These are phyloP conservation scores for Lagerstroemia speciosa DNA, from an alignment of 345 rosid genomes.

Conservation along the genomic window DNA sequence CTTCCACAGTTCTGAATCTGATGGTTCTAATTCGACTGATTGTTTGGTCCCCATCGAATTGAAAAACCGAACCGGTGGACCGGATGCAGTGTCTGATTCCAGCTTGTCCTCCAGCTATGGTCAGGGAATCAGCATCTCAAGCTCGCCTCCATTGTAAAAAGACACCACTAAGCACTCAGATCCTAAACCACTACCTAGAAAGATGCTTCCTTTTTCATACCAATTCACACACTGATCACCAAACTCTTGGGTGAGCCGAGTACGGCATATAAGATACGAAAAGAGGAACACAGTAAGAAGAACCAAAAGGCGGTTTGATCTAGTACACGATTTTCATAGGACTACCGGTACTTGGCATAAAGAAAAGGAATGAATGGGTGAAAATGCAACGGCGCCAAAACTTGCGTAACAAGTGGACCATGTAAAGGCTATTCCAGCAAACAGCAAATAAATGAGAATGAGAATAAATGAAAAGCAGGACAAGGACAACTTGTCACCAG, in stretches of 20 bases:
- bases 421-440: background rate
- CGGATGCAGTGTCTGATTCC: background rate
- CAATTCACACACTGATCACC: background rate
- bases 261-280: background rate
- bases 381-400: background rate
- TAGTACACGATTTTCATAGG: background rate
- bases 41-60: background rate
- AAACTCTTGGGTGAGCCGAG: background rate
- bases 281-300: background rate
- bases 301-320: background rate
- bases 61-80: background rate
- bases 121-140: too few relatives aligned
- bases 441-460: background rate
- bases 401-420: background rate
- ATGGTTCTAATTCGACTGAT: too few relatives aligned
- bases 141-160: too few relatives aligned
- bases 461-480: background rate
- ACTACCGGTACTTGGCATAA: background rate
- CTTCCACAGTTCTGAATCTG: background rate
- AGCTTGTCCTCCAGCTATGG: too few relatives aligned
- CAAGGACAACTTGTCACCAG: background rate
- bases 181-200: background rate
- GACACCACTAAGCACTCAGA: background rate
- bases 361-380: background rate
- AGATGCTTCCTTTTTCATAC: background rate